Base-by-base conservation (phyloP, 148 eudicot genomes). In the Heliosperma pusillum region DNA sequence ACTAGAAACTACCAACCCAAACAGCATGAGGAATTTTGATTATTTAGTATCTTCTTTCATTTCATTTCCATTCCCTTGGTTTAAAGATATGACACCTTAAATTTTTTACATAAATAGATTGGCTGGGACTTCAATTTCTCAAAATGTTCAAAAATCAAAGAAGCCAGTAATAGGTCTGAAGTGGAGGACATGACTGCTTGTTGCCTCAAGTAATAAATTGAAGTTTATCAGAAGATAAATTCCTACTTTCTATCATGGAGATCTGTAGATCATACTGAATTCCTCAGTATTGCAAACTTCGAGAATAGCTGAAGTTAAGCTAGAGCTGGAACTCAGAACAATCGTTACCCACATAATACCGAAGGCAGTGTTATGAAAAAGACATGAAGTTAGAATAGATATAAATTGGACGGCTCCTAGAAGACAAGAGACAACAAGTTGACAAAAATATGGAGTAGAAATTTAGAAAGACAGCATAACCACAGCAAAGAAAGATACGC, bases 211-310 rank as follows among this genome's bases (percentile, higher is more conserved):
- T 66, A 16, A 30, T 21, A 30, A 15, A 17, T 70, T 21, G 26
- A 20, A 52, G 20, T 50, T 52, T 12, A 21, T 9, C 60, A 33
- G 1, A 2, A 57, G 42, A 55, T 9, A 33, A 16, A 0, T 33
- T 72, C 40, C 66, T 15, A 36, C n/a, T 72, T 72, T 58, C 66
- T 36, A 36, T 25, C 52, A 66, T 9, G 25, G 7, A 66, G 4
- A 1, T 45, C 25, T 4, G 17, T 12, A 56, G 56, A 1, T n/a
- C 71, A 22, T 22, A 21, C 24, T 44, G 0, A 74, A 52, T n/a
- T 74, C 56, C 64, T 74, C 19, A 53, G 5, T 10, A 68, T 50
- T 29, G 70, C 47, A 68, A 36, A 45, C 20, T 69, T 40, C 57
- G 7, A 27, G 20, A 22, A 45, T 56, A 69, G 10, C 7, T 45